Percentiles rank a stretch among this genome's conserved stretches.
These are phyloP conservation scores for Dactylonectria estremocensis DNA, from an alignment of 2,329 filamentous ascomycete species.

Conservation along the genomic window DNA sequence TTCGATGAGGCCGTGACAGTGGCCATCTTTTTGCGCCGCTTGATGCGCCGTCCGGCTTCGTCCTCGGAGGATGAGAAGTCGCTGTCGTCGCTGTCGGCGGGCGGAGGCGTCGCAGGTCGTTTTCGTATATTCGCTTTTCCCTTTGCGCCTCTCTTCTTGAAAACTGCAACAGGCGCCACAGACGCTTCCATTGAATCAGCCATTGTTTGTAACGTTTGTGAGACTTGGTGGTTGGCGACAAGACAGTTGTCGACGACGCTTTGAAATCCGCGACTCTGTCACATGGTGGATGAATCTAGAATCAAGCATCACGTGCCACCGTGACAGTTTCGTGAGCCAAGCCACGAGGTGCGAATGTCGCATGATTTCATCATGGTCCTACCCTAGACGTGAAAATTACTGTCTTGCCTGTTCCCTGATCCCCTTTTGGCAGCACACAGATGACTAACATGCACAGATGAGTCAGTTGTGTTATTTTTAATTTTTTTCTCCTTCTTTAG, in stretches of 20 bases:
- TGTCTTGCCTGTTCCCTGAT: too few relatives aligned
- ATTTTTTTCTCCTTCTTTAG: too few relatives aligned
- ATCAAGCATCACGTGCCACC: not conserved
- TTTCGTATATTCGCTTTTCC: constrained; percentile 85
- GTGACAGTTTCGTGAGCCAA: not conserved
- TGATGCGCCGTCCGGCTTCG: constrained; percentile 82
- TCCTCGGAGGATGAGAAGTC: constrained; percentile 83
- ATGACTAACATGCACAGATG: too few relatives aligned
- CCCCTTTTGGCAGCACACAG: too few relatives aligned
- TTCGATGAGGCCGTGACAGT: constrained; percentile 77
- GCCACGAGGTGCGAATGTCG: not conserved
- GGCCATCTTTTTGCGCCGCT: constrained; percentile 80
- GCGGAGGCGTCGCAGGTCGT: constrained; percentile 83
- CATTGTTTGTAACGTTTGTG: constrained; percentile 31
- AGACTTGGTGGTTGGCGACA: not conserved
- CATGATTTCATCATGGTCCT: too few relatives aligned
- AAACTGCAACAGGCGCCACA: constrained; percentile 73
- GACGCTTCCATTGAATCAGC: constrained; percentile 42
- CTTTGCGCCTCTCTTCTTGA: constrained; percentile 89
- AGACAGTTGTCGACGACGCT: not conserved
- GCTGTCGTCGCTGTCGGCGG: constrained; percentile 72
- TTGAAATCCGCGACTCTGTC: constrained; percentile 3
- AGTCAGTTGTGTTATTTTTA: too few relatives aligned
- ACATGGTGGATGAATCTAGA: constrained; percentile 3
- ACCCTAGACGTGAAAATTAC: too few relatives aligned